Percentiles rank a stretch among this genome's conserved stretches.
phyloP scores from a whole-genome alignment of 306 rosid genomes.

The Ochetophila trinervis region DNA sequence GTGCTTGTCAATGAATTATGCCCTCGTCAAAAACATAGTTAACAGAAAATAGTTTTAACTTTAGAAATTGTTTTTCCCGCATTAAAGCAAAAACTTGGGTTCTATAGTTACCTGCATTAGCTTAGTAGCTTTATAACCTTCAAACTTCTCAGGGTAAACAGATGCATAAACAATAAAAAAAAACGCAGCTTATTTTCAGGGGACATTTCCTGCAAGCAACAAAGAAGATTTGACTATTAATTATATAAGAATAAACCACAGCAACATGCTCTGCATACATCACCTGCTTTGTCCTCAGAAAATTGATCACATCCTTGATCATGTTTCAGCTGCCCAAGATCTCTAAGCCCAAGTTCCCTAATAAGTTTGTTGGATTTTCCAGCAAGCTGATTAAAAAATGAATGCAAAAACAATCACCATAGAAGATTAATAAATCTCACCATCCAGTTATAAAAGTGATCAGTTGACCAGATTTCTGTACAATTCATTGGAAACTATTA shows the following conservation, averaged over 20 bases:
- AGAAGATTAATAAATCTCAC: neutral
- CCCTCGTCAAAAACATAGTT: too few species aligned
- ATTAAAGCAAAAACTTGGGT: neutral
- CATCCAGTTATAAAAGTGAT: too few species aligned
- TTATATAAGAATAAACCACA: constrained; percentile 15
- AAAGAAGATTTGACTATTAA: neutral
- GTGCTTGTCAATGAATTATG: too few species aligned
- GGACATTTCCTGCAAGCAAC: constrained; percentile 47
- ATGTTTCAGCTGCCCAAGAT: constrained; percentile 91
- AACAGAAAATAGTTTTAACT: too few species aligned
- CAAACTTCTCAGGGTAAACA: constrained; percentile 88
- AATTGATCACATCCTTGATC: constrained; percentile 88
- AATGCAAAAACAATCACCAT: constrained; percentile 30
- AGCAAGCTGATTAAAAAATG: constrained; percentile 59
- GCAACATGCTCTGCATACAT: constrained; percentile 19
- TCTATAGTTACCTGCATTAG: constrained; percentile 69
- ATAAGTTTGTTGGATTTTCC: constrained; percentile 82
- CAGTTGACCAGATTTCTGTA: too few species aligned
- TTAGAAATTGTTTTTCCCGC: too few species aligned
- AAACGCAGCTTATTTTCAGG: constrained; percentile 88
- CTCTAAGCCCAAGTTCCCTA: constrained; percentile 65
- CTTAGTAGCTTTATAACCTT: constrained; percentile 82
- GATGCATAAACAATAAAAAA: constrained; percentile 82
- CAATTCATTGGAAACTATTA: too few species aligned
- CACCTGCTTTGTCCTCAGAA: constrained; percentile 78